phyloP scores from a whole-genome alignment of 129 eudicot species.

The Artemisia argyi region DNA sequence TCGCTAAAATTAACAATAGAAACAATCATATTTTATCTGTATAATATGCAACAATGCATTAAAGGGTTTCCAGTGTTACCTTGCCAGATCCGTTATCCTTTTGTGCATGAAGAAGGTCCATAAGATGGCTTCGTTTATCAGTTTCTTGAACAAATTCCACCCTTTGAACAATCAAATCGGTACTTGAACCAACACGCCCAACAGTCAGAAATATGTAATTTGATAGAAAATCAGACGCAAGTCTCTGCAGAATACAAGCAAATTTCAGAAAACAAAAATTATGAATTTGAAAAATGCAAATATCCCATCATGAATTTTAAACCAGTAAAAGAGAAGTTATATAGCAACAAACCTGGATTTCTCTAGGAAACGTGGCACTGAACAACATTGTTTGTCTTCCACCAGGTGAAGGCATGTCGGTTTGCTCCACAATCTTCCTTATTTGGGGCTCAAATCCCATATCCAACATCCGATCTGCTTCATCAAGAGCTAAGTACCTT shows the following conservation, averaged over 20 bases:
- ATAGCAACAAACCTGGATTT: conserved; percentile 37
- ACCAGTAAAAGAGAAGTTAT: no score
- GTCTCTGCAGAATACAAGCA: conserved; percentile 50
- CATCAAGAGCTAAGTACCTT: conserved; percentile 45
- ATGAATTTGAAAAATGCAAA: neutral
- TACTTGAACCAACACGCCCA: conserved; percentile 74
- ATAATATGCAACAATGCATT: neutral
- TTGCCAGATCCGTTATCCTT: conserved; percentile 56
- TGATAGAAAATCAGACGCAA: conserved; percentile 71
- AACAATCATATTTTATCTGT: neutral
- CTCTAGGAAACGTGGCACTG: conserved; percentile 47
- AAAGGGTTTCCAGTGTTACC: conserved; percentile 35
- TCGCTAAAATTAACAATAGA: neutral
- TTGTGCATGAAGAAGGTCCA: conserved; percentile 80
- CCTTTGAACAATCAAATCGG: conserved; percentile 70
- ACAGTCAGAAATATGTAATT: conserved; percentile 64
- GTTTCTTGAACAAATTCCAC: conserved; percentile 68
- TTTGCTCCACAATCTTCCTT: conserved; percentile 43
- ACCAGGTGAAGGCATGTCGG: conserved; percentile 41
- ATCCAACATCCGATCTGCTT: conserved; percentile 45
- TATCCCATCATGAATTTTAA: neutral
- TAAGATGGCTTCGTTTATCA: conserved; percentile 70
- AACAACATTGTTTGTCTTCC: conserved; percentile 45
- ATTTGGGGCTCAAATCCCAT: conserved; percentile 50
- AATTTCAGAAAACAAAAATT: neutral